Base-by-base conservation (phyloP, 495 filamentous ascomycete species). In the Baudoinia panamericana region DNA sequence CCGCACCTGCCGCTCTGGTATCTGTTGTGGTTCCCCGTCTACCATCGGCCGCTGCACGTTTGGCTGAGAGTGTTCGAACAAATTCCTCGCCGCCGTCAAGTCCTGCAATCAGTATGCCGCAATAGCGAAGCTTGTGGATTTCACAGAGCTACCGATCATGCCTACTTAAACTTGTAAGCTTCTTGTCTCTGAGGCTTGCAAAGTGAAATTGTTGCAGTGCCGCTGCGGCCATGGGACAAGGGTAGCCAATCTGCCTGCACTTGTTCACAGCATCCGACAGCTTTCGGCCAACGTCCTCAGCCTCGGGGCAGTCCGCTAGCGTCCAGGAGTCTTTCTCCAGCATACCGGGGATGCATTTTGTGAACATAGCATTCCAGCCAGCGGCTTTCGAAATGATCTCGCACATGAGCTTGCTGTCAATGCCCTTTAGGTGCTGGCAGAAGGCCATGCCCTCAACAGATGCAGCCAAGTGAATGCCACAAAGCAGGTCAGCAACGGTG, bases 311-410 rank as follows among this genome's bases (percentile, higher is more conserved):
- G 10, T 51, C 44, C 5, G 30, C 38, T 19, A 51, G 25, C 9
- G 18, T 42, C 48, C 48, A 51, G 11, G 13, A 18, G 32, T 51
- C 44, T 29, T 42, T 43, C 43, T 47, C 44, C 27, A 51, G 39
- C 48, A 51, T 51, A 5, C 25, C 43, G 12, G 48, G 48, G 9
- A 51, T 43, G 37, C 31, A 37, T 22, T 51, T 43, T 10, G 36
- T 43, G 39, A 47, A 51, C 43, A 51, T 51, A 38, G 24, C 39
- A 33, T 36, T 38, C 48, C 48, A 51, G 5, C 48, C 48, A 0
- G 48, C 48, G 9, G 48, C 48, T 27, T 51, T 51, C 12, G 31
- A 37, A 29, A 51, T 51, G 44, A 51, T 51, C 48, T 51, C 48
- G 39, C 39, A 47, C 48, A 51, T 51, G 17, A 47, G 9, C 26